Percentiles rank a stretch among this genome's conserved stretches.
These are phyloP conservation scores for Royoungia palumana DNA, from an alignment of 768 basidiomycete species.

Conservation along the genomic window DNA sequence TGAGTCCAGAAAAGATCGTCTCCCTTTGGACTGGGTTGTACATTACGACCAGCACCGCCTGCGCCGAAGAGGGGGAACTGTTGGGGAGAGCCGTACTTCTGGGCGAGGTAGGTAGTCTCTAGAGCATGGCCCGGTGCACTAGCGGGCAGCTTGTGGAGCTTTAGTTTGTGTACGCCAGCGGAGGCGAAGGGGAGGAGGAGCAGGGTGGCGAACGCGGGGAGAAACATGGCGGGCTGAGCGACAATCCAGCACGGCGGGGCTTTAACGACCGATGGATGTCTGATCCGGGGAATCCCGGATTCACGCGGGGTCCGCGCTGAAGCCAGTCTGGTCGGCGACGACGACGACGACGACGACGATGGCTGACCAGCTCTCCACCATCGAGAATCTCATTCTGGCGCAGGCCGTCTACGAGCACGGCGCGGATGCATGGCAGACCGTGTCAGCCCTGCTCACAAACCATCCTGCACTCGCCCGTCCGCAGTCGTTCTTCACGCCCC, in stretches of 20 bases:
- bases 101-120: constrained; percentile 82
- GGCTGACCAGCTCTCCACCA: constrained; percentile 26
- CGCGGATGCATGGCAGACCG: constrained; percentile 59
- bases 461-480: constrained; percentile 69
- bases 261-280: constrained; percentile 24
- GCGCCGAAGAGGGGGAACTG: constrained; percentile 68
- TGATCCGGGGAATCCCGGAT: constrained; percentile 21
- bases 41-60: constrained; percentile 66
- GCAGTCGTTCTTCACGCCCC: constrained; percentile 62
- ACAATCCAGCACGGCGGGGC: constrained; percentile 5
- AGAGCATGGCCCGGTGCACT: constrained; percentile 59
- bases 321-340: neutral
- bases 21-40: constrained; percentile 45
- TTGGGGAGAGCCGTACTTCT: constrained; percentile 78
- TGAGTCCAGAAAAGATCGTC: constrained; percentile 82
- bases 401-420: constrained; percentile 87
- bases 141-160: constrained; percentile 80
- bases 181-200: constrained; percentile 46
- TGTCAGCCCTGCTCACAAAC: constrained; percentile 61
- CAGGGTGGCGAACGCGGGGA: constrained; percentile 38
- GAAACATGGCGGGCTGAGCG: constrained; percentile 38
- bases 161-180: constrained; percentile 74
- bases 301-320: neutral
- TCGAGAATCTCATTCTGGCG: constrained; percentile 78
- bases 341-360: constrained; percentile 14